phyloP scores from a whole-genome alignment of 1,284 basidiomycete genomes.

The Puccinia hordei region DNA sequence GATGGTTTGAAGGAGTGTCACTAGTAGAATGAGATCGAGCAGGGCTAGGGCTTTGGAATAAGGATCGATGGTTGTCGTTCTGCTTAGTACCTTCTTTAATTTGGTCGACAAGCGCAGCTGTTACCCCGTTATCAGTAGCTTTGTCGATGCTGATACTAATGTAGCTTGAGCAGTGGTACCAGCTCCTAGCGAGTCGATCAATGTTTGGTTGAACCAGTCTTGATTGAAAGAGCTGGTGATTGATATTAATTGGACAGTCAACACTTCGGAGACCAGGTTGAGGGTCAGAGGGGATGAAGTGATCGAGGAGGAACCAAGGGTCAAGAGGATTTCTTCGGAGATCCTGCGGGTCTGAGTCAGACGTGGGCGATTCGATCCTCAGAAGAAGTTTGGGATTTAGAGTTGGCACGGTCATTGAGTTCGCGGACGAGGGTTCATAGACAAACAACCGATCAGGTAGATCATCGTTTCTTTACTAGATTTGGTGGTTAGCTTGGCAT shows the following conservation, averaged over 20 bases:
- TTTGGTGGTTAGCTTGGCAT: conserved; percentile 32
- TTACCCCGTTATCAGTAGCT: background rate
- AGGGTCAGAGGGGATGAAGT: conserved; percentile 38
- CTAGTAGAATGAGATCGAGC: conserved; percentile 15
- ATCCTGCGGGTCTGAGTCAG: conserved; percentile 33
- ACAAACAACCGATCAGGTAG: conserved; percentile 45
- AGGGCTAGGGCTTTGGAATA: background rate
- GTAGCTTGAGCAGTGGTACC: conserved; percentile 15
- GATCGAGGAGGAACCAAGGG: conserved; percentile 33
- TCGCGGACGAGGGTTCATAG: conserved; percentile 49
- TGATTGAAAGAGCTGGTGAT: conserved; percentile 22
- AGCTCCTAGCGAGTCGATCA: conserved; percentile 31
- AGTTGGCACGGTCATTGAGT: conserved; percentile 23
- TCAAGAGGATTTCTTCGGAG: conserved; percentile 47
- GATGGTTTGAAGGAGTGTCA: background rate
- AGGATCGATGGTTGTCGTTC: background rate
- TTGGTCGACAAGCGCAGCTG: background rate
- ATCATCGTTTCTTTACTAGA: conserved; percentile 44
- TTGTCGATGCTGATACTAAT: background rate
- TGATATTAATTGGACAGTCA: conserved; percentile 45
- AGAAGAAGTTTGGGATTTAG: conserved; percentile 19
- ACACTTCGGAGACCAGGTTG: conserved; percentile 35
- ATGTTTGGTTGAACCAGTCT: conserved; percentile 33
- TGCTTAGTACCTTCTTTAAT: conserved; percentile 24
- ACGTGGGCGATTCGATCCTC: conserved; percentile 19